These are phyloP conservation scores for Ascomycota sp. DNA, from an alignment of 2,329 filamentous ascomycete species.

Conservation along the genomic window DNA sequence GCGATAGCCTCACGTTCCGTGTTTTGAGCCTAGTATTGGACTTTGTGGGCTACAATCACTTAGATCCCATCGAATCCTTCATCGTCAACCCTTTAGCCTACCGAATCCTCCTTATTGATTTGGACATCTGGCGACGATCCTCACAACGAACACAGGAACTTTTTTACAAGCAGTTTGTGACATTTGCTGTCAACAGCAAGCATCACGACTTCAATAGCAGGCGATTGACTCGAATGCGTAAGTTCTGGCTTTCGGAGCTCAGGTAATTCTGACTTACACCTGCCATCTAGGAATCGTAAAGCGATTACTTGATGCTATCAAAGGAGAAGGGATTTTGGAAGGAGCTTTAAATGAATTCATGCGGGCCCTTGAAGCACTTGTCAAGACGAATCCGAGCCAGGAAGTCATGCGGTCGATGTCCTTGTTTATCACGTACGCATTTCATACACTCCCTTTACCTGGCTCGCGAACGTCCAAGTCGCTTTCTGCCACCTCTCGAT, in stretches of 20 bases:
- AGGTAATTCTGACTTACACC: background rate
- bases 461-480: conserved; percentile 29
- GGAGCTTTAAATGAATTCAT: conserved; percentile 58
- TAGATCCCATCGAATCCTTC: conserved; percentile 64
- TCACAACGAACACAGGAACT: conserved; percentile 57
- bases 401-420: conserved; percentile 73
- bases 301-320: conserved; percentile 70
- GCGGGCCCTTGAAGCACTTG: conserved; percentile 52
- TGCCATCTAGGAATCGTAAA: conserved; percentile 53
- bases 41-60: conserved; percentile 73
- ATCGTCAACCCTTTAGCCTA: conserved; percentile 93
- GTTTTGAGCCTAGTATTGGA: conserved; percentile 56
- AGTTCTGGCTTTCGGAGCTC: conserved; percentile 13
- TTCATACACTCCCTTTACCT: conserved; percentile 37
- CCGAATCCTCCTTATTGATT: conserved; percentile 71
- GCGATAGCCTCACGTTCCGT: conserved; percentile 32
- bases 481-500: conserved; percentile 15
- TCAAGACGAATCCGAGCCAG: conserved; percentile 59
- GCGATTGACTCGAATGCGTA: conserved; percentile 73
- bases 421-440: conserved; percentile 77
- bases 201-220: conserved; percentile 81
- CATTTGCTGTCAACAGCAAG: conserved; percentile 75
- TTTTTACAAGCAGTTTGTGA: conserved; percentile 81
- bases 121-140: conserved; percentile 76
- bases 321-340: conserved; percentile 53